Percentiles rank a stretch among this genome's conserved stretches.
Evolutionary conservation across 106 monocot species (phyloP).

Genomic region (Narthecium ossifragum): DNA sequence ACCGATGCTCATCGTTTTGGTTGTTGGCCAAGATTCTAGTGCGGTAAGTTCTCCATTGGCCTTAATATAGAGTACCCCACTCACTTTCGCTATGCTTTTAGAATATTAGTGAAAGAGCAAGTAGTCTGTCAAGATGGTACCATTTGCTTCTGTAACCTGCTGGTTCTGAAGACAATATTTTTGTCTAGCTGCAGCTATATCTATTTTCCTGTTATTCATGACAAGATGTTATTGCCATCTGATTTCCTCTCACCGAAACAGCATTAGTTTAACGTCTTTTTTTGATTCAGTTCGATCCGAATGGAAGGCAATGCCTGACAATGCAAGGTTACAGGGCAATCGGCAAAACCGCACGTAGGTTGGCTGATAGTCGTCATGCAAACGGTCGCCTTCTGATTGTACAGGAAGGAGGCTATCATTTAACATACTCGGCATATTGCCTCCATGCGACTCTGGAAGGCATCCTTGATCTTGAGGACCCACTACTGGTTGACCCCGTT

Average conservation of each 20-base stretch:
- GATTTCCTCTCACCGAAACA: too few species aligned
- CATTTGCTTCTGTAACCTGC: too few species aligned
- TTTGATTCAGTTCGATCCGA: slow-evolving; percentile 82
- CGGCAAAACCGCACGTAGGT: slow-evolving; percentile 21
- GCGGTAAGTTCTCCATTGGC: slow-evolving; percentile 71
- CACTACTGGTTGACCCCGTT: slow-evolving; percentile 63
- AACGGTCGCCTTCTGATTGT: slow-evolving; percentile 56
- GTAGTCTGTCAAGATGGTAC: too few species aligned
- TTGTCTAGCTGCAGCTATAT: too few species aligned
- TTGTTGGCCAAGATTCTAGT: slow-evolving; percentile 87
- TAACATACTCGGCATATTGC: slow-evolving; percentile 90
- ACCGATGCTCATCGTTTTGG: slow-evolving; percentile 55
- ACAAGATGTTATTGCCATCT: too few species aligned
- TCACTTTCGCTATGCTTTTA: too few species aligned
- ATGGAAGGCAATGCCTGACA: slow-evolving; percentile 92
- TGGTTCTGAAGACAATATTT: too few species aligned
- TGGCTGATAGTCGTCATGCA: slow-evolving; percentile 37
- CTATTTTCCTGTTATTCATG: too few species aligned
- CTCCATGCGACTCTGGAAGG: slow-evolving; percentile 92
- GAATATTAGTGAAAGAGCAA: too few species aligned
- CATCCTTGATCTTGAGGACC: slow-evolving; percentile 39
- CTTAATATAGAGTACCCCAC: too few species aligned
- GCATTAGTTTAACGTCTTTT: too few species aligned
- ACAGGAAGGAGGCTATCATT: slow-evolving; percentile 92
- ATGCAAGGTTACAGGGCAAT: slow-evolving; percentile 70